Conservation (phyloP, 139 green algal species). For the Raphidocelis subcapitata region DNA sequence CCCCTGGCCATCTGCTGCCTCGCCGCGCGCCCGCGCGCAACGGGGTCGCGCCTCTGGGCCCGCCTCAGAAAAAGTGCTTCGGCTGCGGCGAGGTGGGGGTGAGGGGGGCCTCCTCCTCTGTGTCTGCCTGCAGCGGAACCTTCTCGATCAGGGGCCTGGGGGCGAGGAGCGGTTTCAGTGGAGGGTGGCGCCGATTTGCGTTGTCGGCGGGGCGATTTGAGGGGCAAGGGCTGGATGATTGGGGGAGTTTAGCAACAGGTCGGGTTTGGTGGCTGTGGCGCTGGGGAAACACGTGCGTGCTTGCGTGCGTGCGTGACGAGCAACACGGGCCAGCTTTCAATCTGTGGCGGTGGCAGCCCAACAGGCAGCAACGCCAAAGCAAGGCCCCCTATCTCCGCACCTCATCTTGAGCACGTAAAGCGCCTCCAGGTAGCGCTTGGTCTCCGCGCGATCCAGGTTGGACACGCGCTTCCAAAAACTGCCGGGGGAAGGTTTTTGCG, state of each 20-base stretch:
- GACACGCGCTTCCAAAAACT: slow-evolving; percentile 65
- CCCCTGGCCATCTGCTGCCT: too few species aligned
- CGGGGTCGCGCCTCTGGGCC: too few species aligned
- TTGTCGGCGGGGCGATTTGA: not conserved
- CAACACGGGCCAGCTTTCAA: not conserved
- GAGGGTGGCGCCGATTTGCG: not conserved
- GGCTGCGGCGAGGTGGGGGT: slow-evolving; percentile 24
- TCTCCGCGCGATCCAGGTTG: slow-evolving; percentile 68
- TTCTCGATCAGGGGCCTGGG: not conserved
- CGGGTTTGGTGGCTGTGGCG: not conserved
- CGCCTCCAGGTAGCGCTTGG: slow-evolving; percentile 74
- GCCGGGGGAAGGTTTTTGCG: not conserved
- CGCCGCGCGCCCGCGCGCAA: too few species aligned
- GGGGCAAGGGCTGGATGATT: not conserved
- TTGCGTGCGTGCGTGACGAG: not conserved
- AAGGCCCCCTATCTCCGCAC: slow-evolving; percentile 39
- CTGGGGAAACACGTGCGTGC: not conserved
- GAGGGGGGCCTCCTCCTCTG: slow-evolving; percentile 10
- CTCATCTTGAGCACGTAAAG: slow-evolving; percentile 75
- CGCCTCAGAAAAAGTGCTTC: slow-evolving; percentile 28
- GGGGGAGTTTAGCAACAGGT: not conserved
- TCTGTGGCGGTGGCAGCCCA: not conserved
- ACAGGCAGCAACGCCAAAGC: not conserved
- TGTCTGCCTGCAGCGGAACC: slow-evolving; percentile 22
- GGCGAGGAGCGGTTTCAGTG: too few species aligned